Evolutionary conservation across 139 green algal genomes (phyloP).

Genomic region (Chlamydomonas sp.): DNA sequence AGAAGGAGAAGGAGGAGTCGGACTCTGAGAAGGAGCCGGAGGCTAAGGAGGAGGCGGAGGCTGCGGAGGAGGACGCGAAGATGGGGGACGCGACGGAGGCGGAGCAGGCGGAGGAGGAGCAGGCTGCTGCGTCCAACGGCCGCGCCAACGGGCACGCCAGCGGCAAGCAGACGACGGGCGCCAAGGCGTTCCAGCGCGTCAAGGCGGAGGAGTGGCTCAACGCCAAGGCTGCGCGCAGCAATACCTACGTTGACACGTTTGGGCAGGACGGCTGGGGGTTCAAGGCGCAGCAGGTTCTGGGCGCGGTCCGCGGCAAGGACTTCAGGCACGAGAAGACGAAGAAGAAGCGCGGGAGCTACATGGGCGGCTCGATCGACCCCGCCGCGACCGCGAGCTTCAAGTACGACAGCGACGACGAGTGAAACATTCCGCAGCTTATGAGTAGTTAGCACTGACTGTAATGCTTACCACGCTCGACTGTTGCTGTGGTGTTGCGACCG

Average conservation of each 20-base stretch:
- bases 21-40: slow-evolving; percentile 1
- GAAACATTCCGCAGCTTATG: too few relatives aligned
- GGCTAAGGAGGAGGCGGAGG: slow-evolving; percentile 12
- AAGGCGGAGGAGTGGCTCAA: slow-evolving; percentile 71
- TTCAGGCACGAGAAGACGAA: slow-evolving; percentile 99
- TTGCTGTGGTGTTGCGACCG: too few relatives aligned
- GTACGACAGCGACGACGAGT: slow-evolving; percentile 76
- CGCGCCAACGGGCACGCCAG: background rate
- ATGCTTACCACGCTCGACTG: too few relatives aligned
- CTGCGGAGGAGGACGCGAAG: slow-evolving; percentile 7
- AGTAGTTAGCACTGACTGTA: too few relatives aligned
- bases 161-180: slow-evolving; percentile 15
- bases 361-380: slow-evolving; percentile 81
- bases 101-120: slow-evolving; percentile 25
- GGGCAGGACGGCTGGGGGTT: slow-evolving; percentile 79
- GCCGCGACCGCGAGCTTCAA: slow-evolving; percentile 76
- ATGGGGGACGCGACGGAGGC: slow-evolving; percentile 27
- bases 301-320: slow-evolving; percentile 65
- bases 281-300: slow-evolving; percentile 85
- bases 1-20: slow-evolving; percentile 12
- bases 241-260: slow-evolving; percentile 58
- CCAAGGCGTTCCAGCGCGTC: slow-evolving; percentile 75
- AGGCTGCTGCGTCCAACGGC: slow-evolving; percentile 10
- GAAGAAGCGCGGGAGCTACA: slow-evolving; percentile 95
- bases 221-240: slow-evolving; percentile 61